A percentile compares a stretch with the other conserved stretches of the same genome.
Evolutionary conservation across 2,329 filamentous ascomycete genomes (phyloP).

Genomic region (Verticillium zaregamsianum): DNA sequence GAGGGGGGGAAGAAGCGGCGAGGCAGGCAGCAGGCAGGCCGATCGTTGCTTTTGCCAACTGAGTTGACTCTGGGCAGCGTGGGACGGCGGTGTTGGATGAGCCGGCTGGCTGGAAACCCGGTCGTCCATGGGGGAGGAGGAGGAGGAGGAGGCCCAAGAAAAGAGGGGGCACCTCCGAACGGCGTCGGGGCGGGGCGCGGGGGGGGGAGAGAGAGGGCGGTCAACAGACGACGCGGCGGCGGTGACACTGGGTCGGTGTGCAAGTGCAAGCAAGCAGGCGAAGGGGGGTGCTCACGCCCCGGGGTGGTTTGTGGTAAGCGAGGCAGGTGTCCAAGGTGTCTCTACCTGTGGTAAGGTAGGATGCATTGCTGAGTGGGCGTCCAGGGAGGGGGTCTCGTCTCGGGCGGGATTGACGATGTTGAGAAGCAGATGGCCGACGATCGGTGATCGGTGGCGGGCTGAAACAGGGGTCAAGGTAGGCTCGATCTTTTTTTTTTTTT

Average conservation of each 20-base stretch:
- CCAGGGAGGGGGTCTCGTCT: not conserved
- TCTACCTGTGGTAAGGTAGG: no score
- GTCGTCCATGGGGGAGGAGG: not conserved
- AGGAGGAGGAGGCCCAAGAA: not conserved
- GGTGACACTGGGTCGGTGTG: not conserved
- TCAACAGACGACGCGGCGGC: not conserved
- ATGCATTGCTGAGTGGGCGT: not conserved
- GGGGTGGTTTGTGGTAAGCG: not conserved
- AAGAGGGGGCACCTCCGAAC: not conserved
- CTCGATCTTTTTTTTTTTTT: no score
- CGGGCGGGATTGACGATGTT: not conserved
- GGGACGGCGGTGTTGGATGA: not conserved
- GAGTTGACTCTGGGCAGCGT: not conserved
- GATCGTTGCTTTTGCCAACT: no score
- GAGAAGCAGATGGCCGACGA: not conserved
- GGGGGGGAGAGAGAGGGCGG: not conserved
- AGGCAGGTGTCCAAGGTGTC: not conserved
- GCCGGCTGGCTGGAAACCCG: not conserved
- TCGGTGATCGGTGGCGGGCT: not conserved
- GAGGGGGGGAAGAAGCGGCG: no score
- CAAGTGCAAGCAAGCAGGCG: not conserved
- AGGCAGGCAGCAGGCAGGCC: no score
- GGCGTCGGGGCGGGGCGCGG: not conserved
- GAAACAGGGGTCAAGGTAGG: not conserved
- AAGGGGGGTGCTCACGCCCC: no score